phyloP scores from a whole-genome alignment of 2,329 filamentous ascomycete genomes.

The Orbilia quercus region DNA sequence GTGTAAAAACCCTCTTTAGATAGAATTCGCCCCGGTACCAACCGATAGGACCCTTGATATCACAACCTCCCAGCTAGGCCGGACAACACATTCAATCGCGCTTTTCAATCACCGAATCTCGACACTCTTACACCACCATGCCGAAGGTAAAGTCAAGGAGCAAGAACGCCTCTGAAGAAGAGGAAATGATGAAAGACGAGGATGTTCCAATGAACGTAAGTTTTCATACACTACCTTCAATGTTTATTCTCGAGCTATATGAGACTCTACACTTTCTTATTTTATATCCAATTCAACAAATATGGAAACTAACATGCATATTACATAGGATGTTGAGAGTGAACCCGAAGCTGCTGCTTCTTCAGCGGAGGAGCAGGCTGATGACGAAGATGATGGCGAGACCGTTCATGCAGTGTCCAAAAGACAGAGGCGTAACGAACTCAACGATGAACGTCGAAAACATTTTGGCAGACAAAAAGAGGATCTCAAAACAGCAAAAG shows the following conservation, averaged over 20 bases:
- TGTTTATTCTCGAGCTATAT: slow-evolving; percentile 24
- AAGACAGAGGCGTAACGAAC: slow-evolving; percentile 85
- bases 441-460: slow-evolving; percentile 82
- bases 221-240: neutral
- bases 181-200: slow-evolving; percentile 52
- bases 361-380: slow-evolving; percentile 53
- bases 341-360: slow-evolving; percentile 40
- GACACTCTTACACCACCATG: slow-evolving; percentile 27
- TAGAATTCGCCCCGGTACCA: slow-evolving; percentile 31
- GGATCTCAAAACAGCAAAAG: slow-evolving; percentile 89
- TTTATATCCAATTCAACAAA: slow-evolving; percentile 16
- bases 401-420: slow-evolving; percentile 75
- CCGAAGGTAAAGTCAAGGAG: slow-evolving; percentile 40
- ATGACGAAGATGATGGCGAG: slow-evolving; percentile 70
- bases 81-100: slow-evolving; percentile 55
- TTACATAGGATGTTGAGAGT: slow-evolving; percentile 44
- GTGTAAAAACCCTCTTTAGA: slow-evolving; percentile 11
- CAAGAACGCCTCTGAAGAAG: slow-evolving; percentile 49
- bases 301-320: slow-evolving; percentile 36
- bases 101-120: slow-evolving; percentile 24
- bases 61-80: slow-evolving; percentile 48
- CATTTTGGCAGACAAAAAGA: slow-evolving; percentile 97
- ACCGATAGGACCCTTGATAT: slow-evolving; percentile 37
- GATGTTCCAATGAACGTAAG: slow-evolving; percentile 60
- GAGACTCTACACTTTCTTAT: slow-evolving; percentile 17